phyloP scores from a whole-genome alignment of 345 rosid genomes.

The Syzygium aqueum region DNA sequence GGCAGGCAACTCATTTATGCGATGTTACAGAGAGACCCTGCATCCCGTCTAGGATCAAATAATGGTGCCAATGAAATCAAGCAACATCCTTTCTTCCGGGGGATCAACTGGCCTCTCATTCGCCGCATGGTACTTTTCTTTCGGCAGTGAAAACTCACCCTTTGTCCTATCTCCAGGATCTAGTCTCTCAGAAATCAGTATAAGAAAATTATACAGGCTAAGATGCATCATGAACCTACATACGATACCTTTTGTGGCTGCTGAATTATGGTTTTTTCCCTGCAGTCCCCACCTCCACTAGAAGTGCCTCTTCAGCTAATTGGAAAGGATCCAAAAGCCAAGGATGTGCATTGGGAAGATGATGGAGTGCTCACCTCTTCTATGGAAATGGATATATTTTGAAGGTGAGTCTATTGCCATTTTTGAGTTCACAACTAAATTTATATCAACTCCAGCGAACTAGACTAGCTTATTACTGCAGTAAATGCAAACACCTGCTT shows the following conservation, averaged over 20 bases:
- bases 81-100: conserved; percentile 83
- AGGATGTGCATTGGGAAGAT: conserved; percentile 72
- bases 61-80: conserved; percentile 84
- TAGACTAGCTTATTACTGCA: not conserved
- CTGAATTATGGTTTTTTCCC: not conserved
- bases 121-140: conserved; percentile 62
- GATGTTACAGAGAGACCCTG: conserved; percentile 66
- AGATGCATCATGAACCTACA: not conserved
- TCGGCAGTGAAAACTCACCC: not conserved
- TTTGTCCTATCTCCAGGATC: not conserved
- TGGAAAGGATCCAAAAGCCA: conserved; percentile 46
- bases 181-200: not conserved
- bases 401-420: conserved; percentile 8
- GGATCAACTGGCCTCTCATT: conserved; percentile 86
- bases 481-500: not conserved
- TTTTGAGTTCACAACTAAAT: not conserved
- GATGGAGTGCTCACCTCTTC: conserved; percentile 64
- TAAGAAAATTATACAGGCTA: not conserved
- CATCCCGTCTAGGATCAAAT: conserved; percentile 60
- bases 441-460: not conserved
- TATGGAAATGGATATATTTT: conserved; percentile 60
- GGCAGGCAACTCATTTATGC: conserved; percentile 72
- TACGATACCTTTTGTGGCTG: not conserved
- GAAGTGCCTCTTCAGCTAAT: conserved; percentile 50
- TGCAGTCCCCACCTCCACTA: conserved; percentile 74